Evolutionary conservation across 495 filamentous ascomycete genomes (phyloP).

Genomic region (Emericellopsis terricola): DNA sequence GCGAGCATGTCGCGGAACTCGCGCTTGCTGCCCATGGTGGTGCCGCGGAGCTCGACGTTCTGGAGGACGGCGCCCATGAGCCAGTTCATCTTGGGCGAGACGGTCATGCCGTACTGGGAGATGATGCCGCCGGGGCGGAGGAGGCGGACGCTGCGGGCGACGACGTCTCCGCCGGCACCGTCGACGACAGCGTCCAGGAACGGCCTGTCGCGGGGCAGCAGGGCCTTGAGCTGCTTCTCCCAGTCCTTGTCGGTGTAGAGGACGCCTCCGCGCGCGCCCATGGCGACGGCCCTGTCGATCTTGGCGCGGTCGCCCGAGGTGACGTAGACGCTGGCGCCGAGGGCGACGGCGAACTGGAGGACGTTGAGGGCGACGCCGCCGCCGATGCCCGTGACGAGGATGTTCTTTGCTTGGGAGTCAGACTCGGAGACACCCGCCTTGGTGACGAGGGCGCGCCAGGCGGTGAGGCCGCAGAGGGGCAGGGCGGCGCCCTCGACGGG

Average conservation of each 20-base stretch:
- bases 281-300: conserved; percentile 37
- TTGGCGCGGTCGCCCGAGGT: conserved; percentile 48
- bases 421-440: too few relatives aligned
- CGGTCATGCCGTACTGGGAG: conserved; percentile 61
- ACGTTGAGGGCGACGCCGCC: conserved; percentile 59
- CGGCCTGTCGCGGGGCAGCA: conserved; percentile 38
- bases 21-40: conserved; percentile 57
- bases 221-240: conserved; percentile 43
- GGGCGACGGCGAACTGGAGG: conserved; percentile 49
- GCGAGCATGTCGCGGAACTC: conserved; percentile 65
- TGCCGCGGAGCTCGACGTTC: conserved; percentile 55
- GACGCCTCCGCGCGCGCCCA: conserved; percentile 56
- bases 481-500: conserved; percentile 61
- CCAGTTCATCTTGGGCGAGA: conserved; percentile 54
- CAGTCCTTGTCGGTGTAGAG: conserved; percentile 45
- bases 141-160: conserved; percentile 35
- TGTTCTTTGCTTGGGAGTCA: conserved; percentile 36
- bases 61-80: conserved; percentile 51
- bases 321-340: conserved; percentile 50
- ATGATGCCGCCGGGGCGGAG: conserved; percentile 49
- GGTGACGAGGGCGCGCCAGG: conserved; percentile 61
- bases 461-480: conserved; percentile 72
- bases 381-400: conserved; percentile 64
- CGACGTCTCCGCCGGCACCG: conserved; percentile 60
- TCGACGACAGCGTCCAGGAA: conserved; percentile 56